phyloP scores from a whole-genome alignment of 1,139 yeast genomes.

The Sugiyamaella paludigena region DNA sequence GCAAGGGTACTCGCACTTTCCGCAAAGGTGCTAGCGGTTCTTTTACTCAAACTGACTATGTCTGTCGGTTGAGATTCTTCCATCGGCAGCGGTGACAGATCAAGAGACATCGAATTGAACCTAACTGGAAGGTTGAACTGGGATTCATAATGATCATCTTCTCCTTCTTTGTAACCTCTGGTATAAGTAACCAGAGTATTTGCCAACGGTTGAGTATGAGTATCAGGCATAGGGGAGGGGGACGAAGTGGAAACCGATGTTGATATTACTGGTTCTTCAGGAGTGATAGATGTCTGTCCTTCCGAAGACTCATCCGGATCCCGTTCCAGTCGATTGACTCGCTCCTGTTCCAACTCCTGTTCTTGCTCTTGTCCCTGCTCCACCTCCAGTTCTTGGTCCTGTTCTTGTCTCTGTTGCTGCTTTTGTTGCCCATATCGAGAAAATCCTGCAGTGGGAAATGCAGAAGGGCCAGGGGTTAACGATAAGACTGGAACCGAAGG shows the following conservation, averaged over 20 bases:
- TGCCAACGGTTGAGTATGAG: conserved; percentile 13
- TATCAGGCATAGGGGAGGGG: neutral
- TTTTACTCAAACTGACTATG: too few relatives aligned
- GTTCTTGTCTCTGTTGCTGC: neutral
- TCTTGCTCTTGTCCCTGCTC: neutral
- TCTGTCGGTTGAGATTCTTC: too few relatives aligned
- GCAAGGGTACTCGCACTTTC: conserved; percentile 4
- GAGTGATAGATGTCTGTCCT: too few relatives aligned
- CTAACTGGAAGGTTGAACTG: conserved; percentile 6
- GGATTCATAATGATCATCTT: neutral
- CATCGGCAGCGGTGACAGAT: conserved; percentile 3
- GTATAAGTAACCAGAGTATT: conserved; percentile 19
- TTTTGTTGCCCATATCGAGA: neutral
- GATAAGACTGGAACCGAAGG: neutral
- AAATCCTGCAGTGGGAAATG: conserved; percentile 16
- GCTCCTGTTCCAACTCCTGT: neutral
- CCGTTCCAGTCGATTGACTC: too few relatives aligned
- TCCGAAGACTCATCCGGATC: too few relatives aligned
- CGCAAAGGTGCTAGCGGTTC: neutral
- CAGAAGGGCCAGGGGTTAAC: neutral
- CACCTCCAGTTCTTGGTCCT: neutral
- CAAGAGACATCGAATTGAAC: conserved; percentile 19
- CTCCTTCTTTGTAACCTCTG: conserved; percentile 12
- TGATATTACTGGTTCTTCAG: neutral
- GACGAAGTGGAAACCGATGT: neutral